Evolutionary conservation across 108 stramenopile genomes (phyloP), one percentile per base, ranked within the genome.

Genomic region (Pelagomonas calceolata): DNA sequence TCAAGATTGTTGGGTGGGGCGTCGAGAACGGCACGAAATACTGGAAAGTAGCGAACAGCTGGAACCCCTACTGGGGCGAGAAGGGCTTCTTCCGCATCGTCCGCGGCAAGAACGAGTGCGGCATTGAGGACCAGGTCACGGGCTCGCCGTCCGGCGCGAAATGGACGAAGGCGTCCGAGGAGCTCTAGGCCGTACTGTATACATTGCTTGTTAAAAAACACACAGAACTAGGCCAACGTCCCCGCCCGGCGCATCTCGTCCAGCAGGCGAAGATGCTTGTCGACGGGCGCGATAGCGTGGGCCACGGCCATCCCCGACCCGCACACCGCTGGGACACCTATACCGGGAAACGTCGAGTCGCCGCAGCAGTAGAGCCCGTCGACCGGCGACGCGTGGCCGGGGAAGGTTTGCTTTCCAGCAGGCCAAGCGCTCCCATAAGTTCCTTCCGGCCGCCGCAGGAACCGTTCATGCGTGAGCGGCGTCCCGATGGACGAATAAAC

Each of bases 291-390:
- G 79, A 82, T 71, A 66, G 73, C 64, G 64, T 80, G 75, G 7
- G 93, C 93, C 4, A 89, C 91, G 17, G 90, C 65, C 18, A 90
- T 80, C 7, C 93, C 93, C 34, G 89, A 89, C n/a, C 91, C 93
- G 0, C 91, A 91, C 0, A 92, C 92, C 17, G 93, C 92, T 4
- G 93, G 93, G 21, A 94, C 91, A 32, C 93, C 93, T 68, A 92
- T 92, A 18, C 91, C 91, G 0, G 92, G 91, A 77, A 91, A 91
- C 36, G 86, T 88, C n/a, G 79, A 79, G 70, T 92, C 88, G 67
- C 90, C 90, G 64, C 87, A 87, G 31, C 87, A 63, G 32, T 85
- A 73, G 32, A 89, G 71, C 15, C 80, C 82, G 32, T 81, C 71
- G 16, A 91, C 63, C 14, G 91, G 91, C 3, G 86, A 86, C 0